A percentile compares a stretch with the other conserved stretches of the same genome.
Evolutionary conservation across 2,329 filamentous ascomycete genomes (phyloP).

Genomic region (Didymella exigua): DNA sequence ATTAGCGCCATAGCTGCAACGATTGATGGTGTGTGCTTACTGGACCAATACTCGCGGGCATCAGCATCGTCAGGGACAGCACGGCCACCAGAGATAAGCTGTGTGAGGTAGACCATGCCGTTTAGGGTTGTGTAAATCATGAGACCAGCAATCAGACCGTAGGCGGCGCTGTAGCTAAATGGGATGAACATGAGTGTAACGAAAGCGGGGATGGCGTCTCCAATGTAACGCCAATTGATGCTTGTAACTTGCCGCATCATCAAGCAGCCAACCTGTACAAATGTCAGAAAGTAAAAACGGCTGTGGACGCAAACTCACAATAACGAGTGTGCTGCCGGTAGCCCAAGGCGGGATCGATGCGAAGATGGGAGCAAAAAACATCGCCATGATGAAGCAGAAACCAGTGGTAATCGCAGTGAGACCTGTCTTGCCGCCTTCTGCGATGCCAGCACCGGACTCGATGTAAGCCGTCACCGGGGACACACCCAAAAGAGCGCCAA

Average conservation of each 20-base stretch:
- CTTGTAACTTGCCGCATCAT: slow-evolving; percentile 75
- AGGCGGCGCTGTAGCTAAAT: slow-evolving; percentile 86
- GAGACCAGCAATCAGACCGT: slow-evolving; percentile 82
- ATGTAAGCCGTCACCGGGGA: slow-evolving; percentile 87
- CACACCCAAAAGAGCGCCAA: slow-evolving; percentile 77
- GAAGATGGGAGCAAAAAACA: slow-evolving; percentile 91
- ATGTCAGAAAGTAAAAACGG: slow-evolving; percentile 19
- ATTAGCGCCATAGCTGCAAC: slow-evolving; percentile 20
- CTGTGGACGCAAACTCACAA: slow-evolving; percentile 58
- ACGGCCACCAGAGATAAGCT: slow-evolving; percentile 67
- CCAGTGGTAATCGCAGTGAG: slow-evolving; percentile 79
- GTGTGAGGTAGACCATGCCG: slow-evolving; percentile 69
- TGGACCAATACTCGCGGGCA: slow-evolving; percentile 80
- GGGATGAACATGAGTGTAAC: slow-evolving; percentile 84
- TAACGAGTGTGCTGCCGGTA: slow-evolving; percentile 80
- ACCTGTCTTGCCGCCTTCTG: slow-evolving; percentile 83
- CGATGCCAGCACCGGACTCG: slow-evolving; percentile 86
- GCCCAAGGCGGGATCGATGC: slow-evolving; percentile 89
- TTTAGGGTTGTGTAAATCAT: slow-evolving; percentile 78
- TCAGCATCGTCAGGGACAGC: slow-evolving; percentile 77
- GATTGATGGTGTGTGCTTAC: slow-evolving; percentile 51
- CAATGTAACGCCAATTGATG: slow-evolving; percentile 87
- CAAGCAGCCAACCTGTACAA: slow-evolving; percentile 66
- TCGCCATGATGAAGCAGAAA: slow-evolving; percentile 81
- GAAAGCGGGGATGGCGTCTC: slow-evolving; percentile 83